Evolutionary conservation across 768 basidiomycete species (phyloP), one percentile per base, ranked within the genome.

Genomic region (Macrocybe gigantea): DNA sequence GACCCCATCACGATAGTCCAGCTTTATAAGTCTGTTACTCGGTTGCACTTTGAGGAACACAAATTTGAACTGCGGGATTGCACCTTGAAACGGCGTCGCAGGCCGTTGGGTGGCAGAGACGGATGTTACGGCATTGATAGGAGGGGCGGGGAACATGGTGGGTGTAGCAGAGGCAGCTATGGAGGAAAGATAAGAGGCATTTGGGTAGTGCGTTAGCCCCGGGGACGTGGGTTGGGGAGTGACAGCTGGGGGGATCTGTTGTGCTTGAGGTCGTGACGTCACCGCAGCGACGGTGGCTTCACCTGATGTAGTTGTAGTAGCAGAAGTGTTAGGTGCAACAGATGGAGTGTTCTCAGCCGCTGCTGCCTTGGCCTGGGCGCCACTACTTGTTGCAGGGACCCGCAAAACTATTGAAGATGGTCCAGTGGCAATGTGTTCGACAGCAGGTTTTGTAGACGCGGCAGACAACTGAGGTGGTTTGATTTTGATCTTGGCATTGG

Each of bases 1-100:
- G 41, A 91, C 89, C 4, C 88, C 85, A 45, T 88, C 85, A 38
- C 71, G 71, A 47, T 80, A 66, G 56, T 88, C 81, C 31, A 92
- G 67, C 31, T 66, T 67, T 35, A 91, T 63, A 13, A 67, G 67
- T 36, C 89, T 71, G 31, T 77, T 81, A 7, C 64, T 66, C 8
- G 88, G 88, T 41, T 80, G 69, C n/a, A 80, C 73, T 35, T 64
- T 67, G 47, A 85, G 58, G n/a, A 60, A 69, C 33, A 85, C 70
- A 35, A 69, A 70, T 52, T 75, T 77, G 50, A 88, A 64, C 46
- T 72, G 78, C 46, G 74, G 74, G 33, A 59, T 67, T 29, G 65
- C 60, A 44, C 67, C 64, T 36, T 66, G 62, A 6, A 63, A 55
- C 8, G 66, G 56, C 15, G 71, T 64, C 5, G 67, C 61, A 32